Conservation (phyloP, 2,329 filamentous ascomycete genomes). For the Trichoderma cornu-damae region DNA sequence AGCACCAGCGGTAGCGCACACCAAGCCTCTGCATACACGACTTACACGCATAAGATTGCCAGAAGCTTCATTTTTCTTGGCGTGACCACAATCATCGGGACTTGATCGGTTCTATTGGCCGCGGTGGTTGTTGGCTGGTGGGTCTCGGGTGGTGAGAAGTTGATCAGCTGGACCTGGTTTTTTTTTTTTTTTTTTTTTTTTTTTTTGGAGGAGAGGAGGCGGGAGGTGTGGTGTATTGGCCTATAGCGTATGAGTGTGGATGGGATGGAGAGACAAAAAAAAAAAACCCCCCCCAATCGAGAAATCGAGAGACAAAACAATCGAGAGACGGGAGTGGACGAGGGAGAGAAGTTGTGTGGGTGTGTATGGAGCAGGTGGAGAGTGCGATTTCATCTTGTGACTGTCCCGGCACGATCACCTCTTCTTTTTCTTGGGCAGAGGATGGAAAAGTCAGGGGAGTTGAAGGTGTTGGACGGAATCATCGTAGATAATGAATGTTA, state of each 20-base stretch:
- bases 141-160: neutral
- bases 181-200: too few relatives aligned
- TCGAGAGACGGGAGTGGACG: neutral
- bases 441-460: neutral
- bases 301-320: neutral
- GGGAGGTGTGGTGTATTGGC: neutral
- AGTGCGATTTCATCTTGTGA: constrained; percentile 7
- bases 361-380: neutral
- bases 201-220: neutral
- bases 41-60: neutral
- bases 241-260: neutral
- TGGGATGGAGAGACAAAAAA: too few relatives aligned
- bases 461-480: neutral
- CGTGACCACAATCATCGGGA: constrained; percentile 8
- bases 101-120: constrained; percentile 9
- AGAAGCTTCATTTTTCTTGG: neutral
- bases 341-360: neutral
- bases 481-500: too few relatives aligned
- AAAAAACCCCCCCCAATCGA: too few relatives aligned
- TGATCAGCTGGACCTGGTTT: constrained; percentile 14
- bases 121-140: neutral
- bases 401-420: neutral
- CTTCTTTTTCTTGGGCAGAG: too few relatives aligned
- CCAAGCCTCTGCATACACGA: too few relatives aligned
- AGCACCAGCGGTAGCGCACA: neutral